Evolutionary conservation across 1,284 basidiomycete genomes (phyloP), one percentile per base, ranked within the genome.

Genomic region (Gomphus bonarii): DNA sequence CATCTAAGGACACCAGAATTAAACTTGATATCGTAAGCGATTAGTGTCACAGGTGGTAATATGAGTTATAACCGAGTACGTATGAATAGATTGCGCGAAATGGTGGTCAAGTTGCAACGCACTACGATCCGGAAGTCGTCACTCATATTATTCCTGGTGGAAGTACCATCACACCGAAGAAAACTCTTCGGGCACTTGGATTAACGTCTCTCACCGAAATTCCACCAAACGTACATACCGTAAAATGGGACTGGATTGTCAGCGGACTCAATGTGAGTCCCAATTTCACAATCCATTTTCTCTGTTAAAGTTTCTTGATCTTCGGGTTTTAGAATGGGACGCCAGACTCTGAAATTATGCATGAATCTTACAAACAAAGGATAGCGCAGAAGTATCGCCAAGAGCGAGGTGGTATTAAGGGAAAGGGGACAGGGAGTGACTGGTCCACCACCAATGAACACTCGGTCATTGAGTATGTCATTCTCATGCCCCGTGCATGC

Each of bases 101-200:
- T 44, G 55, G 55, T 28, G 55, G 55, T 14, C 20, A 57, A 43
- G 55, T 57, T 51, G 55, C 55, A 18, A 50, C 55, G n/a, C 69
- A 64, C 38, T 88, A 77, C 62, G 79, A 87, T 59, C 69, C 77
- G 0, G 60, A 64, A 3, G 60, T 67, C 8, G 76, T 82, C 22
- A 86, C 85, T 1, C 82, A 86, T 63, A 81, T 88, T 55, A 72
- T 88, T 36, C 79, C 79, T 3, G 78, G 80, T 53, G 67, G 43
- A 31, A 54, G 28, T 25, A 52, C 71, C 0, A 65, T 64, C n/a
- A 55, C 55, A 7, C 42, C 62, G 60, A 57, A 72, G 62, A 42
- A 65, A 69, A 63, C 74, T 58, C 51, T 82, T 64, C 50, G 66
- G 68, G 59, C 65, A 4, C 59, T 73, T 12, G 76, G 76, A 0